Evolutionary conservation across 441 rosid genomes (phyloP).

Genomic region (Cnidoscolus chayamansa): DNA sequence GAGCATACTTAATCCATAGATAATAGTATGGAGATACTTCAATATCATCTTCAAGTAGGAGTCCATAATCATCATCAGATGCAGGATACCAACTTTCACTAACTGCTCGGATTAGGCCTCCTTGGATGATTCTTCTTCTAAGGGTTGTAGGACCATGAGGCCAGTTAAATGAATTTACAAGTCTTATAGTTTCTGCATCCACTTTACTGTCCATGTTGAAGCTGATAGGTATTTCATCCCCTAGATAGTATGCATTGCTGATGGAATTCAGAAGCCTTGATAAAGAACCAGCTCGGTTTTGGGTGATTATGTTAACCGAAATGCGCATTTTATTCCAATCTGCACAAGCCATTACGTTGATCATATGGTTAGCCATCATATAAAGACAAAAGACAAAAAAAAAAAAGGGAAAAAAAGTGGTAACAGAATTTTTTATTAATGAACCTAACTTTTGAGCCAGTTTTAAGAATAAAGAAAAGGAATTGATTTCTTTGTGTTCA

Average conservation of each 20-base stretch:
- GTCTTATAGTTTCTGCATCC: constrained; percentile 73
- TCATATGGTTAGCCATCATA: neutral
- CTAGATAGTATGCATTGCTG: constrained; percentile 66
- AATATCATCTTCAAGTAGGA: constrained; percentile 86
- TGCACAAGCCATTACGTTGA: constrained; percentile 31
- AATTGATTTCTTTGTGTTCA: neutral
- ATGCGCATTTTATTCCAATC: constrained; percentile 94
- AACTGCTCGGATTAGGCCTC: constrained; percentile 95
- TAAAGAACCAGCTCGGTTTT: constrained; percentile 67
- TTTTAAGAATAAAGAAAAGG: neutral
- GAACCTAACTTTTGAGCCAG: neutral
- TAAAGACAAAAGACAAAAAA: neutral
- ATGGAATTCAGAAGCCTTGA: constrained; percentile 73
- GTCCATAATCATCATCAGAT: constrained; percentile 81
- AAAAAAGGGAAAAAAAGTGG: neutral
- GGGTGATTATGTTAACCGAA: constrained; percentile 86
- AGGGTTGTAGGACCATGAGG: constrained; percentile 85
- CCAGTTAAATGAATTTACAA: constrained; percentile 73
- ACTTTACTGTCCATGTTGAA: constrained; percentile 95
- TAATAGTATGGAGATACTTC: constrained; percentile 95
- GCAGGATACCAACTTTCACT: constrained; percentile 99
- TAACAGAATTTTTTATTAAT: neutral
- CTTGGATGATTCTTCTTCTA: constrained; percentile 93
- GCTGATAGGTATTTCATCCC: constrained; percentile 80
- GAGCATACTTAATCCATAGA: constrained; percentile 92